These are phyloP conservation scores for Seiridium cupressi DNA, from an alignment of 2,329 filamentous ascomycete genomes.

Conservation along the genomic window DNA sequence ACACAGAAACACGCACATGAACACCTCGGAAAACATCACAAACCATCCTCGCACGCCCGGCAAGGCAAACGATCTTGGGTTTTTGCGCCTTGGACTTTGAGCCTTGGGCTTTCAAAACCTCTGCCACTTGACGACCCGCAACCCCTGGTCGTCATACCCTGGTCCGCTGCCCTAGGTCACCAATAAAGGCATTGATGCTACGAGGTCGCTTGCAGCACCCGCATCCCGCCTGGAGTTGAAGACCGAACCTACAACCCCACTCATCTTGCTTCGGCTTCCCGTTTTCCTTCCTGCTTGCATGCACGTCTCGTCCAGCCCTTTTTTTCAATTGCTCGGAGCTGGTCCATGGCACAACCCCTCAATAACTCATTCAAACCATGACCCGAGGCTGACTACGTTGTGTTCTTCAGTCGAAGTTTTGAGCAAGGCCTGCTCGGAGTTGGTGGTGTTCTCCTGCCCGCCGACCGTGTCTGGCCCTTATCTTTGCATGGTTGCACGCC, in stretches of 20 bases:
- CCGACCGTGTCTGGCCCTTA: too few relatives aligned
- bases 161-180: not conserved
- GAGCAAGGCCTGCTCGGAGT: too few relatives aligned
- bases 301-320: not conserved
- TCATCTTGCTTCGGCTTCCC: not conserved
- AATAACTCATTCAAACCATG: too few relatives aligned
- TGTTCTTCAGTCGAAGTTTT: too few relatives aligned
- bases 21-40: not conserved
- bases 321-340: not conserved
- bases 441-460: too few relatives aligned
- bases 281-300: not conserved
- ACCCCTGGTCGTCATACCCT: not conserved
- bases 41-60: not conserved
- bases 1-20: not conserved
- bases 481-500: too few relatives aligned
- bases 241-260: not conserved
- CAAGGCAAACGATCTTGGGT: not conserved
- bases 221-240: not conserved
- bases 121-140: not conserved
- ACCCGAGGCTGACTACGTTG: too few relatives aligned
- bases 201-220: not conserved
- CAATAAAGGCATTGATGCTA: constrained; percentile 1
- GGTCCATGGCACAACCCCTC: too few relatives aligned
- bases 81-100: too few relatives aligned
- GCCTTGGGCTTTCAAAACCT: too few relatives aligned